phyloP scores from a whole-genome alignment of 306 rosid genomes.

The Mimosa pudica region DNA sequence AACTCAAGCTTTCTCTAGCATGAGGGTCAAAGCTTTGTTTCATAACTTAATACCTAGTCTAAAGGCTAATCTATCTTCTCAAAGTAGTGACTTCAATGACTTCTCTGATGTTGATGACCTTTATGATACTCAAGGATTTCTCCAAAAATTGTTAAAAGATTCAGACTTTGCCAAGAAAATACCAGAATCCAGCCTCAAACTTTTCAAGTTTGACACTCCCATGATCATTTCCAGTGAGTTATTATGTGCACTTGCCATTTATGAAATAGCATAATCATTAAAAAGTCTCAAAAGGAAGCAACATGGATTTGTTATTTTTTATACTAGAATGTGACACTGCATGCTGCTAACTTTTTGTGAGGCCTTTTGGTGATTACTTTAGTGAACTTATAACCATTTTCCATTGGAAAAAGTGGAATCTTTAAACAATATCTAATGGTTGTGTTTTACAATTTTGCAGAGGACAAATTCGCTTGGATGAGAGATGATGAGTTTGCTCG shows the following conservation, averaged over 20 bases:
- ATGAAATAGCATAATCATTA: neutral
- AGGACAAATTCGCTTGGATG: conserved; percentile 91
- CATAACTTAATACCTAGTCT: conserved; percentile 77
- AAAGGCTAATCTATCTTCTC: conserved; percentile 62
- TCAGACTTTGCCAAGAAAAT: conserved; percentile 60
- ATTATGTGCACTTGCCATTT: no score
- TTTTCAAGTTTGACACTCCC: conserved; percentile 81
- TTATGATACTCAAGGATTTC: conserved; percentile 65
- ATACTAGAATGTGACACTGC: no score
- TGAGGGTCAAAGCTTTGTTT: conserved; percentile 80
- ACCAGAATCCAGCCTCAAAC: conserved; percentile 63
- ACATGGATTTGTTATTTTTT: no score
- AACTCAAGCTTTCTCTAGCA: conserved; percentile 60
- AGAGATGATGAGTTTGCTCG: conserved; percentile 97
- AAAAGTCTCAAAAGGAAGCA: no score
- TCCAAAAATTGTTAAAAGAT: conserved; percentile 65
- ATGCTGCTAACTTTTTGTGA: no score
- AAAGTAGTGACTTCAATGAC: conserved; percentile 69
- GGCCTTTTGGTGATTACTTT: no score
- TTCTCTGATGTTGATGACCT: conserved; percentile 88
- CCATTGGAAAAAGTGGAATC: neutral
- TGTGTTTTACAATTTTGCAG: conserved; percentile 41
- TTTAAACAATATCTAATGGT: neutral
- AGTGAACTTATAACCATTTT: no score
- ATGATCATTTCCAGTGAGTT: conserved; percentile 69